A percentile compares a stretch with the other conserved stretches of the same genome.
Conservation (phyloP, 805 yeast genomes). For the Candida pseudoglaebosa region DNA sequence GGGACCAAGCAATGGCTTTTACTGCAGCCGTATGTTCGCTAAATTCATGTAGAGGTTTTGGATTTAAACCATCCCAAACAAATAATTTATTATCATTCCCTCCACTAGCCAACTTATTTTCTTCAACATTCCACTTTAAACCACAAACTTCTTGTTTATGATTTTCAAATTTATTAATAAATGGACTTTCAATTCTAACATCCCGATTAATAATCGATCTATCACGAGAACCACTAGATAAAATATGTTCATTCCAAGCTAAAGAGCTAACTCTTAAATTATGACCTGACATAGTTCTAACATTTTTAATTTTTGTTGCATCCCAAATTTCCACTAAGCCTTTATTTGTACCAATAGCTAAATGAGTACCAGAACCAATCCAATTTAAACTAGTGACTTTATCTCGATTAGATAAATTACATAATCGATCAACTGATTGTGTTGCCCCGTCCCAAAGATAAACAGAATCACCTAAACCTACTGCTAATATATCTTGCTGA, state of each 20-base stretch:
- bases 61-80: constrained; percentile 80
- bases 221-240: constrained; percentile 87
- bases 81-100: constrained; percentile 87
- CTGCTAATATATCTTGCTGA: constrained; percentile 79
- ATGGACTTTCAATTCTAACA: constrained; percentile 83
- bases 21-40: constrained; percentile 91
- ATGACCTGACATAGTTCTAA: constrained; percentile 92
- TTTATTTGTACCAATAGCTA: constrained; percentile 84
- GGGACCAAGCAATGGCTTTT: constrained; percentile 96
- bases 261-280: constrained; percentile 77
- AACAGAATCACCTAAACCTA: constrained; percentile 83
- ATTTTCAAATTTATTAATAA: constrained; percentile 59
- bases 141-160: constrained; percentile 98
- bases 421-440: constrained; percentile 76
- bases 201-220: constrained; percentile 82
- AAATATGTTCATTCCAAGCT: constrained; percentile 90
- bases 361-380: constrained; percentile 92
- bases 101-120: constrained; percentile 89
- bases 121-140: constrained; percentile 86
- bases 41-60: constrained; percentile 67
- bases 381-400: constrained; percentile 80
- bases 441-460: constrained; percentile 88
- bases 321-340: constrained; percentile 97
- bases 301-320: constrained; percentile 73
- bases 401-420: constrained; percentile 64